Evolutionary conservation across 495 filamentous ascomycete species (phyloP).

Genomic region (Staphylotrichum tortipilum): DNA sequence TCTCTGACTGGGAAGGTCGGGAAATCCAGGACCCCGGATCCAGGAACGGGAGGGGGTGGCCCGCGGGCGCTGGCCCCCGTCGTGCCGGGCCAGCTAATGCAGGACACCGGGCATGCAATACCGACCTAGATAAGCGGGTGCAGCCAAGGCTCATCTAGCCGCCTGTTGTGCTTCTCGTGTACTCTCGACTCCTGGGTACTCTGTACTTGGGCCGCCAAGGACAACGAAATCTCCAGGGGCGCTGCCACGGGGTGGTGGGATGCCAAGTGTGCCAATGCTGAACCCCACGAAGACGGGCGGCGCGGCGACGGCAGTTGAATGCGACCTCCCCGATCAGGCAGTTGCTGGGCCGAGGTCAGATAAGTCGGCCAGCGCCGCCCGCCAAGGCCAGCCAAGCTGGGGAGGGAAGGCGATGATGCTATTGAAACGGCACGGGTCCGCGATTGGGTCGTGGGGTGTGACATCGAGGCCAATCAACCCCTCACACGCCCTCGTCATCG

Average conservation of each 20-base stretch:
- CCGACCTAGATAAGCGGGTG: not conserved
- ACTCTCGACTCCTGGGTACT: too few relatives aligned
- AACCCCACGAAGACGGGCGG: not conserved
- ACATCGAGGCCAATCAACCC: not conserved
- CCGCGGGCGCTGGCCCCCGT: not conserved
- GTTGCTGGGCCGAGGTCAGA: conserved; percentile 7
- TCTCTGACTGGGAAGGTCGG: not conserved
- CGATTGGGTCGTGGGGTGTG: not conserved
- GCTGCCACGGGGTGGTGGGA: not conserved
- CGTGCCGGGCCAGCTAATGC: not conserved
- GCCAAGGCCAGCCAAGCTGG: not conserved
- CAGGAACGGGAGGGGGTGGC: not conserved
- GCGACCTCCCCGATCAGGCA: conserved; percentile 23
- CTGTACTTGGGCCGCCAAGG: too few relatives aligned
- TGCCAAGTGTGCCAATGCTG: not conserved
- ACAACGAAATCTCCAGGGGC: too few relatives aligned
- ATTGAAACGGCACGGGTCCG: not conserved
- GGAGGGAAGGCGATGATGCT: conserved; percentile 7
- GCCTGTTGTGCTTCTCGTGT: not conserved
- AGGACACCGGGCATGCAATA: conserved; percentile 1
- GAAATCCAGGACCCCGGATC: too few relatives aligned
- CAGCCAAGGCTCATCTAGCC: not conserved
- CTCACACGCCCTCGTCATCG: too few relatives aligned
- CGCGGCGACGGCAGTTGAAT: conserved; percentile 7
- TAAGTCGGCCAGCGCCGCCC: not conserved